Evolutionary conservation across 2,329 filamentous ascomycete species (phyloP), one percentile per base, ranked within the genome.

Genomic region (Nannizzia gypsea): DNA sequence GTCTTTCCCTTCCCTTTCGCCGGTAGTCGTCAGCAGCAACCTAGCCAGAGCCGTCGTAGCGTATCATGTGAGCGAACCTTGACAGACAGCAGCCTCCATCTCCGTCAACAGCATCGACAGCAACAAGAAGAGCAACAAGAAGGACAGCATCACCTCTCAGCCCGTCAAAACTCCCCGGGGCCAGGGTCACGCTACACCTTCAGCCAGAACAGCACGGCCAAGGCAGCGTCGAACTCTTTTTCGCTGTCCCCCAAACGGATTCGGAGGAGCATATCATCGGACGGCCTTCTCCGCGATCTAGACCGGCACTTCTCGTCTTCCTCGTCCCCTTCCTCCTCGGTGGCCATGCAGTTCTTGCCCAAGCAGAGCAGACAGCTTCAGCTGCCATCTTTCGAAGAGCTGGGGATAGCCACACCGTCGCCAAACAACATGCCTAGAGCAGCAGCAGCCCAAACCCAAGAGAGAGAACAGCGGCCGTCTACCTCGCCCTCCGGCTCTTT

Each of bases 311-410:
- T 56, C 22, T 68, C 70, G 20, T 70, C 67, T 62, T 70, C 70
- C 1, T n/a, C 38, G 13, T 17, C 13, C 0, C 69, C 70, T 1
- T 17, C 13, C 2, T 70, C 70, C 1, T 72, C 72, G 3, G 61
- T 68, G 8, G 67, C 71, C 34, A 71, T 72, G 48, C 71, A 71
- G 6, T 71, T 73, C 38, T 63, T 73, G 1, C 69, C 72, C 42
- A 73, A 69, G 59, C 69, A 68, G 56, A 73, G 65, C 61, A 67
- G 66, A 3, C 67, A 70, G 36, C 69, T 83, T 44, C 77, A 80
- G 58, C 73, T 83, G 15, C 80, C 80, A 3, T 79, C 79, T 1
- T 81, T 82, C 66, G 75, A 81, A 59, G 70, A 74, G 17, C 72
- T 81, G 56, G 78, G 78, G 36, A 80, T 80, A 61, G 74, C 75